A percentile compares a stretch with the other conserved stretches of the same genome.
These are phyloP conservation scores for Ruellia speciosa DNA, from an alignment of 305 asterid species.

Conservation along the genomic window DNA sequence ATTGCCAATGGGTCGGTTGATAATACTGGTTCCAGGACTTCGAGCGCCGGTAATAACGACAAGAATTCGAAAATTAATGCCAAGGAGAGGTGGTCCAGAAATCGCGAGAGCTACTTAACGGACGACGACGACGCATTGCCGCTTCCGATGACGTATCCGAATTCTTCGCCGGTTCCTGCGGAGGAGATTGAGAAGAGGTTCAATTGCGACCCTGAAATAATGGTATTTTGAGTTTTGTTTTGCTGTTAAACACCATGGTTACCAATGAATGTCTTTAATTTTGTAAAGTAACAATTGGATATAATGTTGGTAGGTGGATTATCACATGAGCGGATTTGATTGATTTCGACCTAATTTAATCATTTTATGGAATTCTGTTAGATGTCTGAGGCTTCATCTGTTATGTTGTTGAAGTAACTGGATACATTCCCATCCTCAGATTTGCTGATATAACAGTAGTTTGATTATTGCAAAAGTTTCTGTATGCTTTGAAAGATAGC, in stretches of 20 bases:
- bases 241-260: neutral
- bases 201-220: conserved; percentile 44
- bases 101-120: conserved; percentile 56
- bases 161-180: conserved; percentile 41
- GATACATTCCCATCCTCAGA: too few species aligned
- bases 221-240: conserved; percentile 24
- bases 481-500: too few species aligned
- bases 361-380: neutral
- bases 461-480: neutral
- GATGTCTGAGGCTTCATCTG: neutral
- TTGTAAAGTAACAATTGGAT: neutral
- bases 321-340: neutral
- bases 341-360: neutral
- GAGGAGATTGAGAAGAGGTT: conserved; percentile 59
- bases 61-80: conserved; percentile 40
- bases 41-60: conserved; percentile 13
- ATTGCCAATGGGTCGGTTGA: conserved; percentile 26
- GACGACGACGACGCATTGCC: conserved; percentile 58
- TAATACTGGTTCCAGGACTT: conserved; percentile 16
- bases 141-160: conserved; percentile 71
- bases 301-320: too few species aligned
- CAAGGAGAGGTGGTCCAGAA: conserved; percentile 64
- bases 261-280: neutral
- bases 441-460: too few species aligned
- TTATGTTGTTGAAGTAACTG: too few species aligned